phyloP scores from a whole-genome alignment of 257 asterid genomes.

The Salvia rosmarinus region DNA sequence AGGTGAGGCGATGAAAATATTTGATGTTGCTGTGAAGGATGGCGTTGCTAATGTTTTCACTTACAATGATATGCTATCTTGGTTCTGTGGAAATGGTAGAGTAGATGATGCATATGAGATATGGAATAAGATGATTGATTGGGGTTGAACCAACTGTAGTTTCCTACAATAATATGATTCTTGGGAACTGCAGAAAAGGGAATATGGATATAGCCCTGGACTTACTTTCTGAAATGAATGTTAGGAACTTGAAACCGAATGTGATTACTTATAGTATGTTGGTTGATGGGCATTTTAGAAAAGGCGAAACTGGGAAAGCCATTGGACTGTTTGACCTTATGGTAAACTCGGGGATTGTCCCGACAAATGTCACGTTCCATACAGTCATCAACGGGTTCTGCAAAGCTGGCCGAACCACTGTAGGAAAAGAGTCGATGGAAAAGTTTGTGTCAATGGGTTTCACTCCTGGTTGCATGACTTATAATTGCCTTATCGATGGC shows the following conservation, averaged over 20 bases:
- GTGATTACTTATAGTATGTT: constrained; percentile 68
- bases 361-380: constrained; percentile 61
- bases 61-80: constrained; percentile 58
- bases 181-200: constrained; percentile 67
- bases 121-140: constrained; percentile 66
- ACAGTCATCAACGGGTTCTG: constrained; percentile 64
- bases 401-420: constrained; percentile 57
- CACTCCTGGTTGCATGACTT: constrained; percentile 57
- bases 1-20: constrained; percentile 57
- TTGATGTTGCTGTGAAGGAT: constrained; percentile 59
- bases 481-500: constrained; percentile 75
- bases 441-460: constrained; percentile 53
- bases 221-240: constrained; percentile 54
- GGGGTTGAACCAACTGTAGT: constrained; percentile 52
- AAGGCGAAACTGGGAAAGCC: constrained; percentile 60
- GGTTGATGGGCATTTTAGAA: constrained; percentile 69
- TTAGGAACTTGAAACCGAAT: constrained; percentile 52
- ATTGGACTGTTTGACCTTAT: constrained; percentile 58
- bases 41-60: constrained; percentile 67
- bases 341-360: constrained; percentile 56
- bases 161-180: constrained; percentile 68
- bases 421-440: constrained; percentile 56
- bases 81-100: constrained; percentile 58
- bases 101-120: constrained; percentile 55
- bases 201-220: constrained; percentile 60